These are phyloP conservation scores for Aspergillus oerlinghausenensis DNA, from an alignment of 2,329 filamentous ascomycete species.

Conservation along the genomic window DNA sequence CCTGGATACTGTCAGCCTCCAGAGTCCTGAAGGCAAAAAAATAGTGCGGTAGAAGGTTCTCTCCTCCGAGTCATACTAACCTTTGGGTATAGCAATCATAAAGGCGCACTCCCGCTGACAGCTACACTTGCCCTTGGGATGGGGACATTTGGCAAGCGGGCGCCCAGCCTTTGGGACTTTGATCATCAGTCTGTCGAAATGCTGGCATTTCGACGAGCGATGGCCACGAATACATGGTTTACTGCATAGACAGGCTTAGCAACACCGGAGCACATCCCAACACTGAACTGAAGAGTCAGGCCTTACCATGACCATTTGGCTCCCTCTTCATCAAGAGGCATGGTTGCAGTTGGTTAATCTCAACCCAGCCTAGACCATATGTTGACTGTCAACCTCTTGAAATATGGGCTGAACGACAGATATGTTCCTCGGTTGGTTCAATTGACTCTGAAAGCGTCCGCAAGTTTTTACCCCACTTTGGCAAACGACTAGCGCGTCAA, in stretches of 20 bases:
- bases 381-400: not conserved
- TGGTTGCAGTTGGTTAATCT: constrained; percentile 15
- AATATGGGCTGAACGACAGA: not conserved
- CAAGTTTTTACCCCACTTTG: not conserved
- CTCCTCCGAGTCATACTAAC: constrained; percentile 18
- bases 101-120: constrained; percentile 41
- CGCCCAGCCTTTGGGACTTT: constrained; percentile 47
- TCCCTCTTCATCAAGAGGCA: constrained; percentile 43
- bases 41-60: not conserved
- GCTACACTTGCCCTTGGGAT: constrained; percentile 40
- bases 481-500: not conserved
- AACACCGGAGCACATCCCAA: not conserved
- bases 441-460: not conserved
- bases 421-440: not conserved
- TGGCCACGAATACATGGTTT: constrained; percentile 47
- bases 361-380: not conserved
- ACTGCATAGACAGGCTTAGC: constrained; percentile 19
- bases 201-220: constrained; percentile 47
- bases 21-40: not conserved
- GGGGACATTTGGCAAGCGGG: constrained; percentile 45
- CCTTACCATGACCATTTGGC: constrained; percentile 45
- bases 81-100: constrained; percentile 44
- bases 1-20: constrained; percentile 19
- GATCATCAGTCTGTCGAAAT: constrained; percentile 47
- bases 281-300: not conserved